Conservation (phyloP, 192 early-diverging fungal species). For the Funneliformis mosseae region DNA sequence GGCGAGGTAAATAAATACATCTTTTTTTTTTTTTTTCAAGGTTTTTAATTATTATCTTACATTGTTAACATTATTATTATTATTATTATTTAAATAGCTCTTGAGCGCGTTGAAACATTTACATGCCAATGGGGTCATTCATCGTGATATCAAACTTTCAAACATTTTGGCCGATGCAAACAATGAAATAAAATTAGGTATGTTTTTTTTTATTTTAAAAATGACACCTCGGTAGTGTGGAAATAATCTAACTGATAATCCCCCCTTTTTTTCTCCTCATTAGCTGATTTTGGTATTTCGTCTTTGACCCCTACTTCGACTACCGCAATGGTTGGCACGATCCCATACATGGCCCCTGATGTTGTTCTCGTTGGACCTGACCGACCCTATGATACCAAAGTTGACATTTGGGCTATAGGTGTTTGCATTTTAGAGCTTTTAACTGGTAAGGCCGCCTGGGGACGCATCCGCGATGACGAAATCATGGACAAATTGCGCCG, state of each 20-base stretch:
- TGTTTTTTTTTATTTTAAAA: background rate
- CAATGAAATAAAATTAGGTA: conserved; percentile 33
- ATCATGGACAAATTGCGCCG: conserved; percentile 17
- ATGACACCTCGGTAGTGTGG: too few species aligned
- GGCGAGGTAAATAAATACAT: conserved; percentile 11
- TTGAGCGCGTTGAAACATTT: conserved; percentile 30
- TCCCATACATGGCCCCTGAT: conserved; percentile 35
- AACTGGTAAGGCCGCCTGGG: conserved; percentile 34
- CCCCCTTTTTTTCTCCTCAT: background rate
- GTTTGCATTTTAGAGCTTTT: conserved; percentile 32
- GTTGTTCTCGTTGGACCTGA: conserved; percentile 20
- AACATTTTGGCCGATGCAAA: conserved; percentile 23
- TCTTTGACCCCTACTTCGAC: conserved; percentile 35
- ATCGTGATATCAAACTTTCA: conserved; percentile 34
- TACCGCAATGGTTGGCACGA: conserved; percentile 31
- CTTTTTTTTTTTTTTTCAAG: background rate
- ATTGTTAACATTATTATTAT: background rate
- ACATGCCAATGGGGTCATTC: conserved; percentile 24
- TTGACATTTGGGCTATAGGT: conserved; percentile 34
- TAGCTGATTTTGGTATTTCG: conserved; percentile 32
- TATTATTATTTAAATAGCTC: conserved; percentile 25
- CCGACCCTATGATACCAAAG: conserved; percentile 29
- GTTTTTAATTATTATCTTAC: background rate
- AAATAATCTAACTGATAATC: background rate
- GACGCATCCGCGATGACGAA: conserved; percentile 19